A percentile compares a stretch with the other conserved stretches of the same genome.
phyloP scores from a whole-genome alignment of 164 flowering plant species.

The Liquidambar formosana region DNA sequence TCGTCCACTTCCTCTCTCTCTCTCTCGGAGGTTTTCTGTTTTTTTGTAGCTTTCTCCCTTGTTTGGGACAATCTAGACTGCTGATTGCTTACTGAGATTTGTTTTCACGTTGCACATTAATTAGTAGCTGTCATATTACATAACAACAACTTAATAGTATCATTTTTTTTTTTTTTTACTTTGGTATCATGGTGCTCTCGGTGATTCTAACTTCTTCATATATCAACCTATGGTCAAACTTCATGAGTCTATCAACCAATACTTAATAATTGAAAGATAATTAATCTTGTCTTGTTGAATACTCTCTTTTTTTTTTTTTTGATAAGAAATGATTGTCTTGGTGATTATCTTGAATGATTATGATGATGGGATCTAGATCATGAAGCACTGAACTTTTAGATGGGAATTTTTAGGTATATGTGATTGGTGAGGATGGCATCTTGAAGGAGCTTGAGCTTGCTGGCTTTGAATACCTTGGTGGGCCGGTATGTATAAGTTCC shows the following conservation, averaged over 20 bases:
- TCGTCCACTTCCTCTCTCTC: no score
- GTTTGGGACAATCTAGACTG: not conserved
- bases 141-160: not conserved
- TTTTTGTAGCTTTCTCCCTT: not conserved
- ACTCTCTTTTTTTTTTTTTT: not conserved
- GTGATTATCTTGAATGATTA: constrained; percentile 2
- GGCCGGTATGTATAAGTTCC: constrained; percentile 66
- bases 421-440: constrained; percentile 97
- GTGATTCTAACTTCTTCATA: not conserved
- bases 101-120: not conserved
- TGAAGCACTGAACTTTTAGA: constrained; percentile 11
- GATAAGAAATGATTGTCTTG: not conserved
- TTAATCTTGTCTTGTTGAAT: not conserved
- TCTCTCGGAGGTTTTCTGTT: no score
- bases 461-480: constrained; percentile 89
- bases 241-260: not conserved
- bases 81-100: not conserved
- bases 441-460: constrained; percentile 98
- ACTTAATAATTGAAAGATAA: no score
- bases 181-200: not conserved
- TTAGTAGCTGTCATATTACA: not conserved
- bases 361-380: not conserved
- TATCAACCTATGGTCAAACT: not conserved
- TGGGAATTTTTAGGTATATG: constrained; percentile 63
- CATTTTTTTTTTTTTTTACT: not conserved